Evolutionary conservation across 495 filamentous ascomycete species (phyloP).

Genomic region (Diplogelasinospora grovesii): DNA sequence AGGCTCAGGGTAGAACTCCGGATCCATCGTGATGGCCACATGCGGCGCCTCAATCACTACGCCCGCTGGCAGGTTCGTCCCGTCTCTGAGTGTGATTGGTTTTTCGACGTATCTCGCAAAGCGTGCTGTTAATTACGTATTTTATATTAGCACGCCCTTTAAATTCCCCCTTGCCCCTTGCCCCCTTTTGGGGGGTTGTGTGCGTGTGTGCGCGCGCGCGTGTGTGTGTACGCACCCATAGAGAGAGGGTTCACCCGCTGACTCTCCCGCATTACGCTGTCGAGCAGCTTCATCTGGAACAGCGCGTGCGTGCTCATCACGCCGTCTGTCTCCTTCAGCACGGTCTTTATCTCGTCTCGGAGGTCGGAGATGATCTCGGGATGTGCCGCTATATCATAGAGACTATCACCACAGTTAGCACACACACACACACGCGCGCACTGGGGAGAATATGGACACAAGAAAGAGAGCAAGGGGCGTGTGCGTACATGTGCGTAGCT

Average conservation of each 20-base stretch:
- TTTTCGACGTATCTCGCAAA: slow-evolving; percentile 28
- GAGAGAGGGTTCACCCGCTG: slow-evolving; percentile 6
- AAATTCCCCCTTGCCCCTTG: too few relatives aligned
- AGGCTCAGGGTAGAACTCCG: background rate
- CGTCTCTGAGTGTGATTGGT: slow-evolving; percentile 7
- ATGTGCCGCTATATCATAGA: slow-evolving; percentile 36
- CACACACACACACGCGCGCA: slow-evolving; percentile 30
- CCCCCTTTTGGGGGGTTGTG: too few relatives aligned
- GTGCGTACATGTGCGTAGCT: background rate
- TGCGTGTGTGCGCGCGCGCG: too few relatives aligned
- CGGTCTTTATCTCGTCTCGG: slow-evolving; percentile 23
- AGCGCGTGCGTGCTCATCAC: slow-evolving; percentile 1
- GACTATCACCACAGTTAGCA: too few relatives aligned
- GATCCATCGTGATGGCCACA: background rate
- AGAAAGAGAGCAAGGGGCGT: too few relatives aligned
- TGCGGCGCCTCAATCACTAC: slow-evolving; percentile 4
- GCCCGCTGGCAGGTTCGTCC: slow-evolving; percentile 4
- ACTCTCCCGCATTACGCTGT: slow-evolving; percentile 8
- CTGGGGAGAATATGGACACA: too few relatives aligned
- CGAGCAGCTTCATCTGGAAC: slow-evolving; percentile 8
- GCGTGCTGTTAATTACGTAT: background rate
- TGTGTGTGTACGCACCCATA: background rate
- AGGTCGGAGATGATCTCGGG: slow-evolving; percentile 32
- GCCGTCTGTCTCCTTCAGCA: slow-evolving; percentile 21
- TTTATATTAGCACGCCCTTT: too few relatives aligned